These are phyloP conservation scores for Talinum fruticosum DNA, from an alignment of 148 eudicot species.

Conservation along the genomic window DNA sequence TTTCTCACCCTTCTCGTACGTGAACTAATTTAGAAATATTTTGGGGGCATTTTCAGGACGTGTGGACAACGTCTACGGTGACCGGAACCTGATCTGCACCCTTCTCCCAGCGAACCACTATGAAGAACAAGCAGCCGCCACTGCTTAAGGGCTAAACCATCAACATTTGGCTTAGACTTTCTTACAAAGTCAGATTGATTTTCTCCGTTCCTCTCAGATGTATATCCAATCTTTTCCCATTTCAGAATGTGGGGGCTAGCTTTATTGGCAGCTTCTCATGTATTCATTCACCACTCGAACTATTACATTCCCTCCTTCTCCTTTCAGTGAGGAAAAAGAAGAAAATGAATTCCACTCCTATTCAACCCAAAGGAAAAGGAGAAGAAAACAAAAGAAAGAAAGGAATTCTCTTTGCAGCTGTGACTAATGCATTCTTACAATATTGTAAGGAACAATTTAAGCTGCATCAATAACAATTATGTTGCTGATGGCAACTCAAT, in stretches of 20 bases:
- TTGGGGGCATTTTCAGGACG: constrained; percentile 47
- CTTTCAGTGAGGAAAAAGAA: too few relatives aligned
- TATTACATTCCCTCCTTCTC: constrained; percentile 1
- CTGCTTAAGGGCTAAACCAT: constrained; percentile 44
- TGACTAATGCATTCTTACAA: too few relatives aligned
- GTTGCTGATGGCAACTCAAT: constrained; percentile 3
- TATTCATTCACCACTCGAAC: constrained; percentile 2
- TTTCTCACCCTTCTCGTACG: too few relatives aligned
- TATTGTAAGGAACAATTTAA: background rate
- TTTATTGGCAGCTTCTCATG: background rate
- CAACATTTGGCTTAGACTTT: background rate
- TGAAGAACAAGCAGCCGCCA: constrained; percentile 79
- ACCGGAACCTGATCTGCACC: constrained; percentile 92
- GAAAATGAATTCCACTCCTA: too few relatives aligned
- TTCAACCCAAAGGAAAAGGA: too few relatives aligned
- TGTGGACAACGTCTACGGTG: constrained; percentile 95
- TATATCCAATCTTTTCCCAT: constrained; percentile 23
- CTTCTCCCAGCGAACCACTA: constrained; percentile 72
- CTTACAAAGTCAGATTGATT: constrained; percentile 2
- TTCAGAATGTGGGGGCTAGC: background rate
- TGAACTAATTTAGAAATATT: background rate
- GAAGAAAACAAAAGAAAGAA: too few relatives aligned
- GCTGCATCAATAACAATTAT: background rate
- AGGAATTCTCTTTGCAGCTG: too few relatives aligned
- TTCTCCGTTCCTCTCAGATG: constrained; percentile 24